Base-by-base conservation (phyloP, 306 rosid genomes). In the Boehmeria nivea region DNA sequence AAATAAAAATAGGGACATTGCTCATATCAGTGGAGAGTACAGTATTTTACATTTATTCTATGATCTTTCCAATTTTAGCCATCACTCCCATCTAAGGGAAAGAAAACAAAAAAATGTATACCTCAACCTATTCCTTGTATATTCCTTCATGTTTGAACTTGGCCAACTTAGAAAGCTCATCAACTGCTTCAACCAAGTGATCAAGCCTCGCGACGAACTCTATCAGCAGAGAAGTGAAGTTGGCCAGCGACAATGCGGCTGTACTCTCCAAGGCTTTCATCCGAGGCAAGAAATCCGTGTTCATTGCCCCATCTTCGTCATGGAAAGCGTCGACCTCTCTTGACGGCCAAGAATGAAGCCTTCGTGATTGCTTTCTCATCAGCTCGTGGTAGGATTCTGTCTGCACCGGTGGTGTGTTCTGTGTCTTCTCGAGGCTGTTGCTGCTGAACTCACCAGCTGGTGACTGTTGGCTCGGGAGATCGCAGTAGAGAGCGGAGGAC, bases 161-260 rank as follows among this genome's bases (percentile, higher is more conserved):
- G 36, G 93, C 95, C 78, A 81, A 33, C 69, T 67, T 76, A 13
- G 89, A 81, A 43, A 87, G 81, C 74, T 77, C 57, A 48, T 83
- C 73, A 38, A 83, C 93, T 33, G 76, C 86, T 37, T 78, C 83
- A 53, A 81, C 76, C 79, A 87, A 79, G 72, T 76, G 83, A 51
- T 87, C 88, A 47, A 83, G 81, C 75, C 88, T 81, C 1, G 86
- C 93, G 65, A 78, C 86, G 47, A 87, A 83, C 83, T 87, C 95
- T 3, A 83, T 63, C 1, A 83, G 76, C 24, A 83, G 66, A 27
- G 84, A 87, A 57, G 86, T 75, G 67, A 87, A 87, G 66, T 68
- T 81, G 34, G 73, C 78, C 44, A 87, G 68, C 23, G 95, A 83
- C 71, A 83, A 31, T 0, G 81, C 78, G 53, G 79, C 78, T 3